A percentile compares a stretch with the other conserved stretches of the same genome.
Evolutionary conservation across 73 alveolate species (phyloP).

Genomic region (Tetrahymena borealis): DNA sequence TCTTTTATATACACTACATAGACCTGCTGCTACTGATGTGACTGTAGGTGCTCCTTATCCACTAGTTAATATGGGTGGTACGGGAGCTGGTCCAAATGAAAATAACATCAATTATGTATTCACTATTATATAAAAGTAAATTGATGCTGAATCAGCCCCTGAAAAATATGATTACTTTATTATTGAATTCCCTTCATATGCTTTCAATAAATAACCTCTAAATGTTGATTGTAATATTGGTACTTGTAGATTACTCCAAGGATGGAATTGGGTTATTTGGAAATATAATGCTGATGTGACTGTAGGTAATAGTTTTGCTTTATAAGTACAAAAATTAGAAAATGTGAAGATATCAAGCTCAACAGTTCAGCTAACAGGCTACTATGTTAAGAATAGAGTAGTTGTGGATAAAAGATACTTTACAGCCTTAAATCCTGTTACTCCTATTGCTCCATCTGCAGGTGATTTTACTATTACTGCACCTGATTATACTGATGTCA

Average conservation of each 20-base stretch:
- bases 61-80: neutral
- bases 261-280: slow-evolving; percentile 25
- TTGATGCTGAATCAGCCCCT: neutral
- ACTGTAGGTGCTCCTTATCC: neutral
- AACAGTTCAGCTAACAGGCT: neutral
- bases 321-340: neutral
- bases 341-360: neutral
- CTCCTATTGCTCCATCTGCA: neutral
- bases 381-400: slow-evolving; percentile 31
- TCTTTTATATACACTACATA: neutral
- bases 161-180: slow-evolving; percentile 27
- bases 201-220: slow-evolving; percentile 8
- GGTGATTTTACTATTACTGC: neutral
- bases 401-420: neutral
- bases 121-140: neutral
- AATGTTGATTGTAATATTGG: neutral
- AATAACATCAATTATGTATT: neutral
- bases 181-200: slow-evolving; percentile 17
- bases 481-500: neutral
- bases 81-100: neutral
- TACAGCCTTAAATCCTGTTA: neutral
- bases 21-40: neutral
- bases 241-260: slow-evolving; percentile 18
- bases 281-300: neutral
- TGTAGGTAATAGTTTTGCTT: neutral